Percentiles rank a stretch among this genome's conserved stretches.
These are phyloP conservation scores for Penicillium daleae DNA, from an alignment of 495 filamentous ascomycete genomes.

Conservation along the genomic window DNA sequence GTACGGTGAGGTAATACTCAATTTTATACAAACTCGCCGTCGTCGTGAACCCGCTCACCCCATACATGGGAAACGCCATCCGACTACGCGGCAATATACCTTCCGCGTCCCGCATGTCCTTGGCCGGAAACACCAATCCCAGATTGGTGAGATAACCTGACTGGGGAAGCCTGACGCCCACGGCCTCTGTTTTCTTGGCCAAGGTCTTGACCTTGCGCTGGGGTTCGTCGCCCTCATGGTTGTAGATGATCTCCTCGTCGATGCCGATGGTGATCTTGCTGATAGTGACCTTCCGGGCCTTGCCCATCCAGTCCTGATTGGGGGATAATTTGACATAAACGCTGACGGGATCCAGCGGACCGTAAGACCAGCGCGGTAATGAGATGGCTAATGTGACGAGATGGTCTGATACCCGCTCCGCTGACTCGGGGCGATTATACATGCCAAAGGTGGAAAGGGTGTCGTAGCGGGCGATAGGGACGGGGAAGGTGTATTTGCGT, in stretches of 20 bases:
- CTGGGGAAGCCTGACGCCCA: slow-evolving; percentile 83
- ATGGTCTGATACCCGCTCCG: slow-evolving; percentile 83
- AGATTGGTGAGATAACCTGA: slow-evolving; percentile 89
- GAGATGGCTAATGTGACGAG: slow-evolving; percentile 89
- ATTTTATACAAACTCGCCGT: slow-evolving; percentile 96
- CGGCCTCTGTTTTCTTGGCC: slow-evolving; percentile 77
- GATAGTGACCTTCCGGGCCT: slow-evolving; percentile 91
- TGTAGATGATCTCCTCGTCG: slow-evolving; percentile 96
- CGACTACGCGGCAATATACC: slow-evolving; percentile 86
- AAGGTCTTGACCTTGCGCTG: slow-evolving; percentile 86
- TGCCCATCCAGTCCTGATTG: slow-evolving; percentile 87
- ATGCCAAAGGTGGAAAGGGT: slow-evolving; percentile 98
- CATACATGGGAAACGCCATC: slow-evolving; percentile 85
- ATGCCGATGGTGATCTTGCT: slow-evolving; percentile 91
- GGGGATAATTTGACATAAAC: slow-evolving; percentile 93
- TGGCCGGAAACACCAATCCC: slow-evolving; percentile 86
- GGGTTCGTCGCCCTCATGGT: slow-evolving; percentile 97
- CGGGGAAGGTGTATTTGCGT: slow-evolving; percentile 87
- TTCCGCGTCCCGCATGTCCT: slow-evolving; percentile 85
- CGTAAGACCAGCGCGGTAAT: slow-evolving; percentile 94
- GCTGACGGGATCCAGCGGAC: slow-evolving; percentile 90
- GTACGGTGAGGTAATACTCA: slow-evolving; percentile 93
- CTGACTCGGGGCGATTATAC: slow-evolving; percentile 94
- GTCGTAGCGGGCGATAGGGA: slow-evolving; percentile 90
- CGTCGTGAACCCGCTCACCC: slow-evolving; percentile 88